Base-by-base conservation (phyloP, 768 basidiomycete species). In the Lentinula aciculospora region DNA sequence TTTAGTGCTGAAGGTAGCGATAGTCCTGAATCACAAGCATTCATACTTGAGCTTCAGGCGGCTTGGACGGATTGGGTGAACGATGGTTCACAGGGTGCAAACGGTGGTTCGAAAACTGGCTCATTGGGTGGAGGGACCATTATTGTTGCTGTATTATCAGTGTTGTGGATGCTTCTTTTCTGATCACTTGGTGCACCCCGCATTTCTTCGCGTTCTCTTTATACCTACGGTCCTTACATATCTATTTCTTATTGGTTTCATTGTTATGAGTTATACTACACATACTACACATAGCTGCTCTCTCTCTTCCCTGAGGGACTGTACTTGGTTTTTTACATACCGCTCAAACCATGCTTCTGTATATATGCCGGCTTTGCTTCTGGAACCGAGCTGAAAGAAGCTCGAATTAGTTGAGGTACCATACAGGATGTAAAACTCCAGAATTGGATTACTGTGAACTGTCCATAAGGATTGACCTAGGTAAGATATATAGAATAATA, bases 1-100 rank as follows among this genome's bases (percentile, higher is more conserved):
- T 85, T 77, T 63, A 72, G 74, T 0, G 10, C 60, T 1, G 58
- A 80, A 59, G 86, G 88, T 0, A 58, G 69, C 0, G 21, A 81
- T 19, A 89, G 87, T 59, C 81, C 92, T 1, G 93, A 95, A 68
- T 85, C 78, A 0, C 79, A 94, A 71, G 89, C 88, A 6, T 95
- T 95, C 68, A 81, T 89, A 10, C 68, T 94, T 4, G 77, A 85
- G 65, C 76, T 53, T 39, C 77, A 92, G 58, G 80, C 89, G 0
- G 88, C 88, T 3, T 89, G 84, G 77, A 73, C 77, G 44, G 92
- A 92, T 62, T 93, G 91, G 89, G 76, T 79, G 1, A 73, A 70
- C 0, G 77, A 67, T 28, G 86, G 88, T 0, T 71, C 78, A 3
- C 70, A 74, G 27, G 85, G 85, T 6, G 72, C 68, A n/a, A 84